Conservation (phyloP, 805 yeast genomes). For the Lachancea quebecensis region DNA sequence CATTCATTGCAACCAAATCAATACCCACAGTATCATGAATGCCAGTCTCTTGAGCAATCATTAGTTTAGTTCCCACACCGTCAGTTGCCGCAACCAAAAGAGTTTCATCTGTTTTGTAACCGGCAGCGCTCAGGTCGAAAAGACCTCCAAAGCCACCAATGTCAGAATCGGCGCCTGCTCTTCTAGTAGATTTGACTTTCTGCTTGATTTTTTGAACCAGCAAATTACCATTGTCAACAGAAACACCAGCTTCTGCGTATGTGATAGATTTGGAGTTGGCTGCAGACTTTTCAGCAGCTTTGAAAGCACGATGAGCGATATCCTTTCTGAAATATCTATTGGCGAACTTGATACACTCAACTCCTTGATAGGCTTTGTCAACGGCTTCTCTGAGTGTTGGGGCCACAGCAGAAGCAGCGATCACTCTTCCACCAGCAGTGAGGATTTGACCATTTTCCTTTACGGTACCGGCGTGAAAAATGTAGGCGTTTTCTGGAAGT, state of each 20-base stretch:
- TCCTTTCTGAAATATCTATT: conserved; percentile 83
- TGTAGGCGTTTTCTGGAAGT: conserved; percentile 42
- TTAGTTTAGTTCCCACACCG: conserved; percentile 96
- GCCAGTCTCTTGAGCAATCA: conserved; percentile 84
- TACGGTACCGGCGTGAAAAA: conserved; percentile 97
- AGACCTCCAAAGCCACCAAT: conserved; percentile 99
- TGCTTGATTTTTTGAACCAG: conserved; percentile 87
- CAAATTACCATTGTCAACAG: conserved; percentile 90
- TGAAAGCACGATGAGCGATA: conserved; percentile 94
- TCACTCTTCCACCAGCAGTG: conserved; percentile 95
- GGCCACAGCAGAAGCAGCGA: conserved; percentile 88
- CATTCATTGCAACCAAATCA: conserved; percentile 98
- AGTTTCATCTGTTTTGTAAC: conserved; percentile 68
- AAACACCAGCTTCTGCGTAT: conserved; percentile 93
- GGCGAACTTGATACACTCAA: conserved; percentile 61
- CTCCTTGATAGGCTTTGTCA: conserved; percentile 78
- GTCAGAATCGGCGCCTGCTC: conserved; percentile 96
- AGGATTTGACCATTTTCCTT: conserved; percentile 47
- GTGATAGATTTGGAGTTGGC: conserved; percentile 46
- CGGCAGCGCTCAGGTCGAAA: conserved; percentile 84
- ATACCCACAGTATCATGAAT: conserved; percentile 98
- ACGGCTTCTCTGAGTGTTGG: conserved; percentile 72
- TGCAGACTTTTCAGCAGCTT: conserved; percentile 34
- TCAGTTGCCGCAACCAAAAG: conserved; percentile 95
- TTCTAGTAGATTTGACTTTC: conserved; percentile 82